Evolutionary conservation across 768 basidiomycete genomes (phyloP), one percentile per base, ranked within the genome.

Genomic region (Agaricus blazei): DNA sequence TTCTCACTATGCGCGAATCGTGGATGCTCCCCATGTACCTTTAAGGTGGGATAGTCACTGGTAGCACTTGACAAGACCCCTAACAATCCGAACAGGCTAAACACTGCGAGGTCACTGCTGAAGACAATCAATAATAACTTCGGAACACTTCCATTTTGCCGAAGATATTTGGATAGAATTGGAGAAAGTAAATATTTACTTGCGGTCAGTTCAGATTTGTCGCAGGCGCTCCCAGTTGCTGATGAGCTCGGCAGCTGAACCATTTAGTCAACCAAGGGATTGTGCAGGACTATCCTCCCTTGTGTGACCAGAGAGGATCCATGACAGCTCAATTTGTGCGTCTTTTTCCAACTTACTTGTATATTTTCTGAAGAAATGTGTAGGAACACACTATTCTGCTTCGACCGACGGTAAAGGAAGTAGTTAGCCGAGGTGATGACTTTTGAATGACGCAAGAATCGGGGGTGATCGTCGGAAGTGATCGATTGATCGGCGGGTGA

Each of bases 261-360:
- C 83, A 96, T 60, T 77, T 98, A 6, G 97, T 99, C 27, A 72
- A 79, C 42, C 88, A 93, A 70, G 89, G 87, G 1, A 84, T 98
- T 52, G 93, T 99, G 2, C 83, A 87, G 60, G 91, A 88, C 59
- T 98, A 98, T 68, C 97, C 93, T 9, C 97, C 97, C 0, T 75
- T 99, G 37, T 88, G 84, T 62, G 97, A 98, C 68, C 81, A 83
- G 51, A 75, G 73, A 49, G 94, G 85, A 40, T 82, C 87, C 1
- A 97, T 95, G 92, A 97, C 95, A 0, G 96, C 96, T 9, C 96
- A 98, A 75, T 90, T 88, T 68, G 88, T 90, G 63, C 59, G 84
- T 74, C 47, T 37, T 37, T 48, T 34, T 43, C 54, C 46, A 34
- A 60, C 11, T 54, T 31, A 47, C 14, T 37, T 42, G 46, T 26